Evolutionary conservation across 1,284 basidiomycete genomes (phyloP), one percentile per base, ranked within the genome.

Genomic region (Xerocomus minutiporus): DNA sequence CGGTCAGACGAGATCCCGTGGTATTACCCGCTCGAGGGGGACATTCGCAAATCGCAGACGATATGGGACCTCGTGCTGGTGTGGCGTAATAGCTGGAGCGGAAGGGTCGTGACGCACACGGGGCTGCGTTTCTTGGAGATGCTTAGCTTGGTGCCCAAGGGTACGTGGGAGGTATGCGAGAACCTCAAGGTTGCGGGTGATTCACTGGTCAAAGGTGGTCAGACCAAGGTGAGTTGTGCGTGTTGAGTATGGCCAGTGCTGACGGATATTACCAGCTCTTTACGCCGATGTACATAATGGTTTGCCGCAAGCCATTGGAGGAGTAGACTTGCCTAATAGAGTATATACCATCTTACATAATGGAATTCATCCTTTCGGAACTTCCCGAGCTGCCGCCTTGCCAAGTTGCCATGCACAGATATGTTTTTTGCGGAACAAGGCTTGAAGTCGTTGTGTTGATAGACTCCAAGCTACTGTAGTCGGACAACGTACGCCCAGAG

Each of bases 1-100:
- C 86, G 93, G 48, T 74, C 77, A 0, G 94, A 97, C 68, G 72
- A 75, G 28, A 76, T 97, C 40, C 84, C 86, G 1, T 99, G 96
- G 96, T 98, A 95, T 75, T 97, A 97, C 74, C 93, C 95, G 7
- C 82, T 98, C 43, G 94, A 96, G 72, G 95, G 95, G 58, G 92
- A 97, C 71, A 79, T 97, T 59, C 69, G 75, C 59, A 96, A 98
- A 73, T 89, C 91, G 8, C 96, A 99, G 77, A 97, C 95, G 4
- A 64, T 84, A 26, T 97, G 93, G 91, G 97, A 99, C 69, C 84
- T 87, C 60, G 75, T 93, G 63, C 90, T 88, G 20, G 88, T 91
- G 47, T 91, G 87, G 86, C 80, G 93, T 54, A 97, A 92, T 79
- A 93, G 91, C 71, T 86, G 82, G 78, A 82, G 90, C 58, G 97